Evolutionary conservation across 2,329 filamentous ascomycete genomes (phyloP), one percentile per base, ranked within the genome.

Genomic region (Colletotrichum orbiculare): DNA sequence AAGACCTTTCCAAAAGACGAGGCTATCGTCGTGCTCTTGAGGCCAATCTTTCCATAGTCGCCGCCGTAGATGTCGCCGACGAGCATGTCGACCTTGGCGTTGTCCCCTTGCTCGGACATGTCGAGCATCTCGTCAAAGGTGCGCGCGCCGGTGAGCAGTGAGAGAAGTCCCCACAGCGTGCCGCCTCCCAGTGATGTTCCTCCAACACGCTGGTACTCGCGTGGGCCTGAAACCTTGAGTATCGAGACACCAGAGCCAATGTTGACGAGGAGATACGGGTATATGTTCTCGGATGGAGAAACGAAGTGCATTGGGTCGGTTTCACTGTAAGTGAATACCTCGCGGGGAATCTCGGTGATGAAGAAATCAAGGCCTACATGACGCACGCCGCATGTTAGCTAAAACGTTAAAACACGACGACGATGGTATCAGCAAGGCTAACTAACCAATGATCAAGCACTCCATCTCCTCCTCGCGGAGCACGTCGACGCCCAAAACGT

Each of bases 111-210:
- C 69, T 96, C 96, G 1, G 96, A 94, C 82, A 96, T 91, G 59
- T 91, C 90, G 41, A 99, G 85, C 96, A 99, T 99, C 71, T 97
- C 94, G 77, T 98, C 96, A 74, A 99, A 99, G n/a, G 90, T 94
- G 60, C 91, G 87, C 25, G 95, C 93, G n/a, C 94, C 94, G 0
- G 96, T 99, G 43, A 99, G 84, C 55, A 99, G 85, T 11, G 93
- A 96, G 42, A 99, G 85, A 33, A 99, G 83, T 1, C 96, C 96
- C 96, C 96, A 99, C 56, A 99, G 90, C 2, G 96, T 99, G n/a
- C 96, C 96, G 48, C 96, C 96, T 39, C 96, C 96, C 0, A 99
- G 86, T 4, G 94, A 97, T 3, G 96, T 97, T 66, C 96, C 96
- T 57, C 96, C 96, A 9, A 99, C 95, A 72, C 96, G 92, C 77